These are phyloP conservation scores for Breviolum minutum DNA, from an alignment of 73 alveolate species.

Conservation along the genomic window DNA sequence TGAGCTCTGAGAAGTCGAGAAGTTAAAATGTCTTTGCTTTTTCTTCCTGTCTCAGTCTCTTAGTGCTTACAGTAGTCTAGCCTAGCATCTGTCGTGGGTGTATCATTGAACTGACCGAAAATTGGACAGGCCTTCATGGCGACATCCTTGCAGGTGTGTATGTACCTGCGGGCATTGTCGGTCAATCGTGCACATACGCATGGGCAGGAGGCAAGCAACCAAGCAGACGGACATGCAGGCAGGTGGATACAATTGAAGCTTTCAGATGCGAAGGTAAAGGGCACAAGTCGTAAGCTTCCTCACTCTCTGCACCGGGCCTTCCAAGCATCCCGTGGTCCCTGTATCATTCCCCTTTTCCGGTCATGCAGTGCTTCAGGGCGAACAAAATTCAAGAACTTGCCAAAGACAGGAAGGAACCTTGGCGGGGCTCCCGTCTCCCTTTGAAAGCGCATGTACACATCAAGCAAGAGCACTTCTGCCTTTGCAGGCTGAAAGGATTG, in stretches of 20 bases:
- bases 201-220: no score
- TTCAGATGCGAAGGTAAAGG: background rate
- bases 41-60: background rate
- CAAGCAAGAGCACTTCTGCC: conserved; percentile 45
- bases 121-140: conserved; percentile 35
- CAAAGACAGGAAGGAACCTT: background rate
- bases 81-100: background rate
- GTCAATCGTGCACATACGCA: no score
- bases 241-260: no score
- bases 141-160: conserved; percentile 13
- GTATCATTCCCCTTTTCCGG: background rate
- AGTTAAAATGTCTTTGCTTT: background rate
- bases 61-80: background rate
- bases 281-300: conserved; percentile 37
- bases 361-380: background rate
- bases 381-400: background rate
- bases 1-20: background rate
- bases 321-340: background rate
- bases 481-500: background rate
- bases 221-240: no score
- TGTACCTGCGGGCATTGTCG: conserved; percentile 16
- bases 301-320: conserved; percentile 32
- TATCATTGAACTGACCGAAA: background rate
- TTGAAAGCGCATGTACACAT: conserved; percentile 29
- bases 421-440: conserved; percentile 52